These are phyloP conservation scores for Suhomyces atakaporum DNA, from an alignment of 1,139 yeast species.

Conservation along the genomic window DNA sequence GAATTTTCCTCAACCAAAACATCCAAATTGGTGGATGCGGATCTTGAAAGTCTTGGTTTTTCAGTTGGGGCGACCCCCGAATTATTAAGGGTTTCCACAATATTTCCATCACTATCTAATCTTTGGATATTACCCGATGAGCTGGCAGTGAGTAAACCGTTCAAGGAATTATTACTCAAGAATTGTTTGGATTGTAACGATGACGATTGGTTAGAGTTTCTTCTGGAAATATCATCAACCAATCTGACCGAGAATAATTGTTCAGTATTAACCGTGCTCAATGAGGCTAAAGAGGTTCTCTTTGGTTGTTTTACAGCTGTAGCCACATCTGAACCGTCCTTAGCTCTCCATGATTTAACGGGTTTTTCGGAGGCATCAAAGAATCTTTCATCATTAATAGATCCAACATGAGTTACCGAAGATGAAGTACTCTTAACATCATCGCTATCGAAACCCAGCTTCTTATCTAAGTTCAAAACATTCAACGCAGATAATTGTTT, in stretches of 20 bases:
- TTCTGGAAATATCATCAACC: conserved; percentile 54
- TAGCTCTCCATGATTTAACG: conserved; percentile 76
- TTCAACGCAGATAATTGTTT: conserved; percentile 51
- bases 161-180: conserved; percentile 34
- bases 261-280: conserved; percentile 85
- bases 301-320: conserved; percentile 19
- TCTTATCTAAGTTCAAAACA: conserved; percentile 53
- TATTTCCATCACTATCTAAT: conserved; percentile 57
- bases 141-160: conserved; percentile 32
- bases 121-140: conserved; percentile 51
- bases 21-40: conserved; percentile 34
- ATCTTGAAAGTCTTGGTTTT: conserved; percentile 24
- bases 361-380: conserved; percentile 44
- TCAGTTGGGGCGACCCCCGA: conserved; percentile 10
- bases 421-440: conserved; percentile 32
- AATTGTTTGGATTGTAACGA: conserved; percentile 27
- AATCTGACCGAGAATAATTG: conserved; percentile 79
- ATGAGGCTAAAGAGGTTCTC: conserved; percentile 61
- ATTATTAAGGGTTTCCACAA: conserved; percentile 27
- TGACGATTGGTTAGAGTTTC: conserved; percentile 35
- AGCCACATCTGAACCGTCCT: conserved; percentile 31
- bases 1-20: conserved; percentile 36
- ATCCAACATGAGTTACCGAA: conserved; percentile 41
- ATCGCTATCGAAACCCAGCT: conserved; percentile 18
- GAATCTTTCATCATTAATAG: conserved; percentile 27